Conservation (phyloP, 169 alveolate genomes). For the Cytauxzoon felis region DNA sequence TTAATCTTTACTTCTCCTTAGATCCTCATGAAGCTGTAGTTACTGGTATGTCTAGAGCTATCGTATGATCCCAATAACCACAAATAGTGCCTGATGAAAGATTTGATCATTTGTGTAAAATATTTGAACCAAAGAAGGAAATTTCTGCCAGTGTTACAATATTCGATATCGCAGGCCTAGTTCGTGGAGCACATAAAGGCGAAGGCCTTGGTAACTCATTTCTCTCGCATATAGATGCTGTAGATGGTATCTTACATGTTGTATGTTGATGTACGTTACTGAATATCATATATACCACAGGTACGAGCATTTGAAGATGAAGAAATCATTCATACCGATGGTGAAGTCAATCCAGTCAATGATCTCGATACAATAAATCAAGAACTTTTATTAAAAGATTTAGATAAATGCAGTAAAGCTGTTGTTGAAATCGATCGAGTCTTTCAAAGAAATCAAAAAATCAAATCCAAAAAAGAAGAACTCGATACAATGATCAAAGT, state of each 20-base stretch:
- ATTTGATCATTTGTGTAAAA: conserved; percentile 88
- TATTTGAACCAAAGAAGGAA: conserved; percentile 92
- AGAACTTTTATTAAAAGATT: conserved; percentile 94
- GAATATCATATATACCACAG: conserved; percentile 9
- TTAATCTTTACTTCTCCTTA: conserved; percentile 12
- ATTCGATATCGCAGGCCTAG: conserved; percentile 98
- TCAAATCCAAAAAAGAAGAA: conserved; percentile 89
- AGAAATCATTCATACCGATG: conserved; percentile 95
- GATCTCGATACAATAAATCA: conserved; percentile 93
- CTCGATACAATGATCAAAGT: conserved; percentile 85
- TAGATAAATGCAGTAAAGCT: conserved; percentile 83
- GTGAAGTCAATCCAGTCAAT: conserved; percentile 96
- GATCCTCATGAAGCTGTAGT: conserved; percentile 98
- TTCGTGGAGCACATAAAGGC: conserved; percentile 97
- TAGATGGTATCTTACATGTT: conserved; percentile 97
- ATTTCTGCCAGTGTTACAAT: conserved; percentile 94
- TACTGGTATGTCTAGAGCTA: conserved; percentile 57
- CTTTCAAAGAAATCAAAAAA: conserved; percentile 85
- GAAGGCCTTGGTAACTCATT: conserved; percentile 99
- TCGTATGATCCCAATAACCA: neutral
- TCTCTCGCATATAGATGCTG: conserved; percentile 94
- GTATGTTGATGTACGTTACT: conserved; percentile 72
- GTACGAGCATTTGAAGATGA: conserved; percentile 95
- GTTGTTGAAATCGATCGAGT: conserved; percentile 88
- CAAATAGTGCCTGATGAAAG: conserved; percentile 87